These are phyloP conservation scores for Berkeleyomyces rouxiae DNA, from an alignment of 2,329 filamentous ascomycete genomes.

Conservation along the genomic window DNA sequence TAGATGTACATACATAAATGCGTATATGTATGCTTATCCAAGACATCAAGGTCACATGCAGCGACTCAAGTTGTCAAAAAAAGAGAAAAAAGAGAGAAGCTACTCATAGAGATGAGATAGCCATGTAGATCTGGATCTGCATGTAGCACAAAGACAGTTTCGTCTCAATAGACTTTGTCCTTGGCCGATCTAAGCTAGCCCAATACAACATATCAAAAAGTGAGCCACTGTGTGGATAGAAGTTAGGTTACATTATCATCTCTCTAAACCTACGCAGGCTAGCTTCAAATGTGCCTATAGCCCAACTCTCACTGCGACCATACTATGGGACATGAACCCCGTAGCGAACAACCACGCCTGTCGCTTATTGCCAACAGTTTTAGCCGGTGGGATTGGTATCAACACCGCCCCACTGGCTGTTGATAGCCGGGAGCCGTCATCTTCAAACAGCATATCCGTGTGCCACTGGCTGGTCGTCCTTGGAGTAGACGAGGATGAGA, in stretches of 20 bases:
- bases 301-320: constrained; percentile 36
- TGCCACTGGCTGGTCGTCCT: constrained; percentile 22
- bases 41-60: too few relatives aligned
- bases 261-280: not conserved
- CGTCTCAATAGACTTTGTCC: not conserved
- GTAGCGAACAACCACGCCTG: constrained; percentile 42
- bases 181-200: not conserved
- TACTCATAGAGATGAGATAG: too few relatives aligned
- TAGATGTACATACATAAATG: too few relatives aligned
- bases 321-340: constrained; percentile 32
- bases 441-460: constrained; percentile 36
- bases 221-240: too few relatives aligned
- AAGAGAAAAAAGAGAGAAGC: too few relatives aligned
- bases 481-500: not conserved
- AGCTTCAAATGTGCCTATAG: constrained; percentile 18
- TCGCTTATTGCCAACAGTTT: constrained; percentile 25
- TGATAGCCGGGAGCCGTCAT: constrained; percentile 35
- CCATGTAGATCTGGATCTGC: not conserved
- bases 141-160: not conserved
- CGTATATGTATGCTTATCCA: not conserved
- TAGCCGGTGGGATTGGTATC: constrained; percentile 32
- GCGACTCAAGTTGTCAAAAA: too few relatives aligned
- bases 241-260: too few relatives aligned
- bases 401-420: constrained; percentile 35
- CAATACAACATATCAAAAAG: not conserved